Evolutionary conservation across 352 stramenopile species (phyloP).

Genomic region (Elongisporangium anandrum): DNA sequence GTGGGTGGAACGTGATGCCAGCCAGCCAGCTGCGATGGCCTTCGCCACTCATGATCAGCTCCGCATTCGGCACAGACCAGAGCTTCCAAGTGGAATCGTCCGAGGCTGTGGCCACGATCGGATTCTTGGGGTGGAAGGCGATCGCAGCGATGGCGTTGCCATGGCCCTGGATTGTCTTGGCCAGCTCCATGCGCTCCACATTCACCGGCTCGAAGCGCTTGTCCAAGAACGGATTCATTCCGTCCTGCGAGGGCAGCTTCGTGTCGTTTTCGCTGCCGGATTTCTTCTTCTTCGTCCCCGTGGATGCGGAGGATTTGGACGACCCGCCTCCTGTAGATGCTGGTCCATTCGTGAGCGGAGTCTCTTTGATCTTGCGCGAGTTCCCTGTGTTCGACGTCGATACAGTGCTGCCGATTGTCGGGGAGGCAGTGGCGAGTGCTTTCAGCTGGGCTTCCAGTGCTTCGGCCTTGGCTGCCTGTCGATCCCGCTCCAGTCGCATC

Average conservation of each 20-base stretch:
- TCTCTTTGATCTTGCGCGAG: slow-evolving; percentile 8
- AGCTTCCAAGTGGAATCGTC: slow-evolving; percentile 95
- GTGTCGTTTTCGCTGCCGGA: slow-evolving; percentile 35
- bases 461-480: slow-evolving; percentile 83
- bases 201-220: slow-evolving; percentile 70
- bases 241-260: slow-evolving; percentile 61
- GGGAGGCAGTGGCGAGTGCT: slow-evolving; percentile 14
- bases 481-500: slow-evolving; percentile 92
- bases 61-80: slow-evolving; percentile 89
- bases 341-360: slow-evolving; percentile 12
- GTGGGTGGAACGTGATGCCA: slow-evolving; percentile 89
- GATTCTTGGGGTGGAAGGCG: slow-evolving; percentile 92
- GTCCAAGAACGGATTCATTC: slow-evolving; percentile 64
- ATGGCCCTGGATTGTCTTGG: slow-evolving; percentile 89
- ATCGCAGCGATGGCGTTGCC: slow-evolving; percentile 86
- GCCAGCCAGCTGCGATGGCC: slow-evolving; percentile 91
- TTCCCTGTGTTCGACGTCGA: background rate
- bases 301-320: slow-evolving; percentile 8
- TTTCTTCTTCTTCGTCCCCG: slow-evolving; percentile 36
- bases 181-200: slow-evolving; percentile 68
- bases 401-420: background rate
- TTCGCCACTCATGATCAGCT: slow-evolving; percentile 95
- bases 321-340: background rate
- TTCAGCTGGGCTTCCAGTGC: slow-evolving; percentile 88
- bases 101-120: slow-evolving; percentile 89